A percentile compares a stretch with the other conserved stretches of the same genome.
These are phyloP conservation scores for Paecilomyces sp. DNA, from an alignment of 2,329 filamentous ascomycete genomes.

Conservation along the genomic window DNA sequence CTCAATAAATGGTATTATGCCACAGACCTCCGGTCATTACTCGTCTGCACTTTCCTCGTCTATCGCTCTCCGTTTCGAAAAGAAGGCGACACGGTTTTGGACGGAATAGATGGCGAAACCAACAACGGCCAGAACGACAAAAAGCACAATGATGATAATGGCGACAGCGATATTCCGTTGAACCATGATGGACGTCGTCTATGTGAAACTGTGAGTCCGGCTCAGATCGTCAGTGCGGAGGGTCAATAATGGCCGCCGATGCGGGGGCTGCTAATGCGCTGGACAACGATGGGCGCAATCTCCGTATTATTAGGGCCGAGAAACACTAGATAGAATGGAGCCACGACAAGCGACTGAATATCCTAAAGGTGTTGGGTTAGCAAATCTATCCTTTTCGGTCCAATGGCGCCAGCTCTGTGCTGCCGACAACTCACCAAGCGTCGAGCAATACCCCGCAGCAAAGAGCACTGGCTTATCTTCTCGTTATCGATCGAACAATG, in stretches of 20 bases:
- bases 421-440: background rate
- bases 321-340: background rate
- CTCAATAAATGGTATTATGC: background rate
- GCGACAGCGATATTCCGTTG: conserved; percentile 42
- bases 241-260: background rate
- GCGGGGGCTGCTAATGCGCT: background rate
- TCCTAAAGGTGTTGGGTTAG: background rate
- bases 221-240: background rate
- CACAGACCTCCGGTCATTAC: background rate
- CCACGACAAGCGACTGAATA: background rate
- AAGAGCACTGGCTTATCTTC: background rate
- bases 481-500: background rate
- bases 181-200: conserved; percentile 25
- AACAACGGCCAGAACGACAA: conserved; percentile 38
- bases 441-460: background rate
- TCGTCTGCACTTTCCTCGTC: conserved; percentile 18
- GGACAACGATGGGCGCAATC: background rate
- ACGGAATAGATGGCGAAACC: conserved; percentile 31
- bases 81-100: conserved; percentile 25
- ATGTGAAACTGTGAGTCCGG: background rate
- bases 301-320: background rate
- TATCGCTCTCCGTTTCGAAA: conserved; percentile 17
- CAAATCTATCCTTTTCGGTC: background rate
- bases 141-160: conserved; percentile 44
- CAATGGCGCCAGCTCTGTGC: background rate